phyloP scores from a whole-genome alignment of 129 eudicot species.

The Flaveria sonorensis region DNA sequence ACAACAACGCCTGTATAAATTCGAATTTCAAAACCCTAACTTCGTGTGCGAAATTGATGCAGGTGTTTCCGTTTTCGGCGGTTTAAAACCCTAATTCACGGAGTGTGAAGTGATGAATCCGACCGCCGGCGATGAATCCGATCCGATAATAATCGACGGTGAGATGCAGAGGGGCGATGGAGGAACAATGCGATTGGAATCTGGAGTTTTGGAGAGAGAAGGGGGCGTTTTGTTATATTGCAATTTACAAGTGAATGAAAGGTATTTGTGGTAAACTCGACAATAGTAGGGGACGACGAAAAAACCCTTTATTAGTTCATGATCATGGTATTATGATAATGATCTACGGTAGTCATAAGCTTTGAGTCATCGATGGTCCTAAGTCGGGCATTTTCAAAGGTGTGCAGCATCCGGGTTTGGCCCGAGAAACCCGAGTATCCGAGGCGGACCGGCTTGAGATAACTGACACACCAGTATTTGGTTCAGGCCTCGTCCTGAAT shows the following conservation, averaged over 20 bases:
- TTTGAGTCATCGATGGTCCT: no score
- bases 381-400: no score
- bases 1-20: conserved; percentile 1
- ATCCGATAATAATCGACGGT: conserved; percentile 28
- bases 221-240: conserved; percentile 32
- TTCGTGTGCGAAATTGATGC: conserved; percentile 22
- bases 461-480: no score
- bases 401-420: no score
- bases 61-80: conserved; percentile 22
- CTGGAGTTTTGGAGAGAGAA: conserved; percentile 28
- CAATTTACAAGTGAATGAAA: not conserved
- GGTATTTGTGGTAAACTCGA: conserved; percentile 27
- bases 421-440: no score
- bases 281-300: conserved; percentile 14
- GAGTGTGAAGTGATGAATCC: conserved; percentile 6
- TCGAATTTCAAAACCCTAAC: conserved; percentile 41
- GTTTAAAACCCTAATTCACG: conserved; percentile 29
- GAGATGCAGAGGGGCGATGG: conserved; percentile 30
- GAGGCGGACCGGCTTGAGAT: no score
- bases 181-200: conserved; percentile 29
- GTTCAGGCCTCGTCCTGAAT: no score
- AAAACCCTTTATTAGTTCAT: conserved; percentile 16
- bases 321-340: no score
- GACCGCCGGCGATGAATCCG: conserved; percentile 29
- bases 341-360: not conserved